Evolutionary conservation across 108 stramenopile genomes (phyloP).

Genomic region (Conticribra guillardii): DNA sequence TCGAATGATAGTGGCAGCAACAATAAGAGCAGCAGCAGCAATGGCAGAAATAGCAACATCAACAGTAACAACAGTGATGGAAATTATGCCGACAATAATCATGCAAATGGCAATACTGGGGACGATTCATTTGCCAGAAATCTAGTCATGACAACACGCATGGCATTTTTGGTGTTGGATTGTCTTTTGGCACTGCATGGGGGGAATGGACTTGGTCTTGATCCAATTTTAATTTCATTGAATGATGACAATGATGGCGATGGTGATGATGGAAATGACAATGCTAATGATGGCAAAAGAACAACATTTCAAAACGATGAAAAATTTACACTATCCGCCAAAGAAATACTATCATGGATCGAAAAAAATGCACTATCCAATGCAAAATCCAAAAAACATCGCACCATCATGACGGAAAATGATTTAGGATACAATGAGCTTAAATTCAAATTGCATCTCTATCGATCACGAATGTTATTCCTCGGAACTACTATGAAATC

Average conservation of each 20-base stretch:
- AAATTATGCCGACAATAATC: too few species aligned
- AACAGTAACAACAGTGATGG: too few species aligned
- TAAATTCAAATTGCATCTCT: conserved; percentile 44
- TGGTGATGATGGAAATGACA: not conserved
- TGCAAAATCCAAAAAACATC: not conserved
- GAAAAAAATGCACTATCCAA: not conserved
- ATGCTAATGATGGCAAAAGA: not conserved
- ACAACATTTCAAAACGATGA: not conserved
- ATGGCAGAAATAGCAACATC: too few species aligned
- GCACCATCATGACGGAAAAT: not conserved
- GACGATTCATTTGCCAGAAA: not conserved
- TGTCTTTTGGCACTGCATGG: conserved; percentile 24
- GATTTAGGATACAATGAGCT: conserved; percentile 25
- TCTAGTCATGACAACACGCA: conserved; percentile 10
- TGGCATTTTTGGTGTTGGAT: conserved; percentile 35
- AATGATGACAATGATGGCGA: not conserved
- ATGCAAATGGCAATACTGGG: not conserved
- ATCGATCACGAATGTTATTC: conserved; percentile 39
- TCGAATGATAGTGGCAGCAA: too few species aligned
- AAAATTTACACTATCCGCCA: not conserved
- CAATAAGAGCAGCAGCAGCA: too few species aligned
- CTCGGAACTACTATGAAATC: conserved; percentile 3
- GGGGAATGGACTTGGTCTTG: conserved; percentile 34
- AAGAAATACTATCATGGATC: not conserved
- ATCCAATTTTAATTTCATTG: not conserved